Base-by-base conservation (phyloP, 2,329 filamentous ascomycete species). In the Trichoderma sp. region DNA sequence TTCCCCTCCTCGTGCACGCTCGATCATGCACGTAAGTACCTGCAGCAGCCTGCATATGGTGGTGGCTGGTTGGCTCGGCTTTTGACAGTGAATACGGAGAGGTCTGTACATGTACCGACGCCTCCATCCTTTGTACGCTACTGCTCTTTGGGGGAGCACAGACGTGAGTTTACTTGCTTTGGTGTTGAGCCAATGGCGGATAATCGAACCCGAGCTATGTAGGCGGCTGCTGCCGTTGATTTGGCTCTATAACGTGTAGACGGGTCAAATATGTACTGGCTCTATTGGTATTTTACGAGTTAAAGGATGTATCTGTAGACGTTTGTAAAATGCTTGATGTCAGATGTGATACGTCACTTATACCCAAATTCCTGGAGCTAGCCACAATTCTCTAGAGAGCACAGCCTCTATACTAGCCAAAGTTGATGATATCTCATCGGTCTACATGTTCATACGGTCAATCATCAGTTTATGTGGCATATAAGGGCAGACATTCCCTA, bases 21-120 rank as follows among this genome's bases (percentile, higher is more conserved):
- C 47, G 58, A 70, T 70, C 68, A 70, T 70, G 68, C 68, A 70
- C 50, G 59, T 65, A 70, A 64, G 61, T 65, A 68, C 68, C 68
- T 70, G 68, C 68, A 70, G 68, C 57, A 70, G 20, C 47, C 68
- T 70, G 68, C 68, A 70, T 57, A 17, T 43, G 43, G 32, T 20
- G 68, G 68, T 57, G 30, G 65, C 34, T 68, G 55, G 53, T 68
- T 68, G 55, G 65, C 50, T 26, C 64, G 64, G 53, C 53, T 68
- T 17, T 43, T 58, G 47, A 39, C 26, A n/a, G 55, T 59, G 36
- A 30, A 20, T 34, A 68, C 34, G 34, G 34, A 58, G 36, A 26
- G 23, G 32, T 43, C 50, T 7, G 9, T 67, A 36, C 63, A 20
- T 7, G 47, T 67, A 36, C 63, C 30, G 26, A 55, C 9, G 32